Conservation (phyloP, 129 eudicot genomes). For the Mikania micrantha region DNA sequence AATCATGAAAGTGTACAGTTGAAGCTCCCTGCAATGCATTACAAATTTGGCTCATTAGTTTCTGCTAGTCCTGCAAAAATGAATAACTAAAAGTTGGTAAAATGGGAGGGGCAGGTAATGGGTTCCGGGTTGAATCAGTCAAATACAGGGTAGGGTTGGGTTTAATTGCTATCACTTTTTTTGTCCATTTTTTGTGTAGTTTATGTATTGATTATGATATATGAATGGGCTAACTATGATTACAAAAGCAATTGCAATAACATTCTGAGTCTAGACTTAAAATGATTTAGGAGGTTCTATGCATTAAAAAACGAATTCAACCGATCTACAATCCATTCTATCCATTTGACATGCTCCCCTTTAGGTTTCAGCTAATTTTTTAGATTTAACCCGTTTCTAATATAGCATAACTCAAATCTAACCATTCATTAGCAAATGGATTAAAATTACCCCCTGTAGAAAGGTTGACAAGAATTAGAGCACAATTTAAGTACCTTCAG, state of each 20-base stretch:
- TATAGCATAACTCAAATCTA: not conserved
- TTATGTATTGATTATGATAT: not conserved
- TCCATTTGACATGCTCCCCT: not conserved
- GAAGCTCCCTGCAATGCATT: constrained; percentile 58
- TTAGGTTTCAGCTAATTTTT: constrained; percentile 1
- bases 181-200: not conserved
- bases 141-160: not conserved
- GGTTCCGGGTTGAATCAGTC: not conserved
- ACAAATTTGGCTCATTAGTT: not conserved
- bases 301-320: not conserved
- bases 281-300: not conserved
- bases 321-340: not conserved
- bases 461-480: not conserved
- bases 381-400: not conserved
- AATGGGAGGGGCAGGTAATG: not conserved
- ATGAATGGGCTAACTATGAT: not conserved
- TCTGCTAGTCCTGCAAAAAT: not conserved
- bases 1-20: constrained; percentile 65
- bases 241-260: not conserved
- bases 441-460: not conserved
- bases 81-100: not conserved
- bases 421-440: not conserved
- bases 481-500: constrained; percentile 42
- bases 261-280: not conserved
- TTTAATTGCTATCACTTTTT: not conserved